Evolutionary conservation across 2,329 filamentous ascomycete genomes (phyloP).

Genomic region (Neofusicoccum ribis): DNA sequence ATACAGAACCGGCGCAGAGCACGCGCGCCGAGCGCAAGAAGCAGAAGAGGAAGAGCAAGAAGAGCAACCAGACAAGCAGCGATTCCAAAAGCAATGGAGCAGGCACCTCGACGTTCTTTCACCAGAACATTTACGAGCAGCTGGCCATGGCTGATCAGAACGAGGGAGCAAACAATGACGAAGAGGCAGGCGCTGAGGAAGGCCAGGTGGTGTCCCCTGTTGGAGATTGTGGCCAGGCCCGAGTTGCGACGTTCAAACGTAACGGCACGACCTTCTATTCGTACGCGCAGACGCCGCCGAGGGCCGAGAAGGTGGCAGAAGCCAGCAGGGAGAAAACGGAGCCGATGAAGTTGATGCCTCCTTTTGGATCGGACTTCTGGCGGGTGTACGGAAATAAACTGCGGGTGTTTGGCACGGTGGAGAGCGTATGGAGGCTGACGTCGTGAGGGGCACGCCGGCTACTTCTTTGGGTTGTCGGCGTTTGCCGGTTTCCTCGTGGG

Average conservation of each 20-base stretch:
- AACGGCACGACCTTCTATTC: conserved; percentile 2
- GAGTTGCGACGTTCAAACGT: background rate
- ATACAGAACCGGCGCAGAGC: background rate
- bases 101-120: background rate
- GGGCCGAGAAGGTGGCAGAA: conserved; percentile 23
- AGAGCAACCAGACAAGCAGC: background rate
- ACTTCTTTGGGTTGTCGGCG: background rate
- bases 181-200: background rate
- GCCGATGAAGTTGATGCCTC: conserved; percentile 52
- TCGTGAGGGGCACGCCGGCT: background rate
- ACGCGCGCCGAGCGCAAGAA: background rate
- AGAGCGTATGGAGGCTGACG: conserved; percentile 36
- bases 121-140: background rate
- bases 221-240: background rate
- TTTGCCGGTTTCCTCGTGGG: background rate
- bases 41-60: conserved; percentile 24
- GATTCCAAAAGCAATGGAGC: background rate
- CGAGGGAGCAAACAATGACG: background rate
- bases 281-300: background rate
- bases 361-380: conserved; percentile 57
- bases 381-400: conserved; percentile 59
- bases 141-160: background rate
- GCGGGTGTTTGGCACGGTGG: conserved; percentile 60
- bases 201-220: background rate
- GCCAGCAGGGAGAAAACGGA: background rate